These are phyloP conservation scores for Lumnitzera littorea DNA, from an alignment of 345 rosid genomes.

Conservation along the genomic window DNA sequence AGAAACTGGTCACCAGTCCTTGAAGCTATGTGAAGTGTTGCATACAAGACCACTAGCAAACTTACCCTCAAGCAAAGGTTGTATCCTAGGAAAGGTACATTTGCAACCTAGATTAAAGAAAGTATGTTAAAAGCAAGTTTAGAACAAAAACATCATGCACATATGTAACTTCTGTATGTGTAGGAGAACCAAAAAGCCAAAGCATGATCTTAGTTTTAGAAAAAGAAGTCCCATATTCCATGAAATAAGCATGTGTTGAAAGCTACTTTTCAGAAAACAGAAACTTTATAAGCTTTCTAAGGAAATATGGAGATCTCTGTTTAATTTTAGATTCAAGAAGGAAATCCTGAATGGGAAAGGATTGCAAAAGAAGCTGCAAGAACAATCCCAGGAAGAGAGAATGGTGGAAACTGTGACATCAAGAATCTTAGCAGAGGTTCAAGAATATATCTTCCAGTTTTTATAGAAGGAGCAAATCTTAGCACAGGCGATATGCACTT, in stretches of 20 bases:
- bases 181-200: too few species aligned
- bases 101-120: neutral
- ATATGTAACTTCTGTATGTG: neutral
- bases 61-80: constrained; percentile 70
- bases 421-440: constrained; percentile 88
- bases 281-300: too few species aligned
- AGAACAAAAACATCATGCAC: neutral
- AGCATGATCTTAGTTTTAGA: neutral
- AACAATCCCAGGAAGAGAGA: constrained; percentile 89
- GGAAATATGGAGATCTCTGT: neutral
- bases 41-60: constrained; percentile 74
- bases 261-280: too few species aligned
- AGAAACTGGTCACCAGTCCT: constrained; percentile 43
- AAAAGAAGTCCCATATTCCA: too few species aligned
- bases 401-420: constrained; percentile 95
- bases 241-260: too few species aligned
- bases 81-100: constrained; percentile 62
- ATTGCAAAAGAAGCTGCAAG: constrained; percentile 72
- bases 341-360: constrained; percentile 73
- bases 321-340: constrained; percentile 43
- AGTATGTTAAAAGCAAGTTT: neutral
- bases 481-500: constrained; percentile 97
- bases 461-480: constrained; percentile 82
- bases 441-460: constrained; percentile 78
- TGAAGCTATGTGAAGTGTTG: constrained; percentile 68